Evolutionary conservation across 495 filamentous ascomycete species (phyloP).

Genomic region (Cenococcum geophilum): DNA sequence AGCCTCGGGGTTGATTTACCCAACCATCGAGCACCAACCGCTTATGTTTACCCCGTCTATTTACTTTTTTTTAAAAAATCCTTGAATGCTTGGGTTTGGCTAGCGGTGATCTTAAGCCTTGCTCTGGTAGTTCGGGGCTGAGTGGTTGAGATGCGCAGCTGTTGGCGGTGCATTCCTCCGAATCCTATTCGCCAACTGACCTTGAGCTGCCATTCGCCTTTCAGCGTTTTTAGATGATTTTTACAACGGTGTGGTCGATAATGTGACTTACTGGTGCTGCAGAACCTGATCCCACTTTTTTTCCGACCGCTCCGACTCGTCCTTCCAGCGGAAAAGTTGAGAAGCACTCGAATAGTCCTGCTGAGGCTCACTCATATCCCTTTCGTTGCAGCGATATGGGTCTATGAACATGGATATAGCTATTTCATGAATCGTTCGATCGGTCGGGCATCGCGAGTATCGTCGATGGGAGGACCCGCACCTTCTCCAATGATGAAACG

Average conservation of each 20-base stretch:
- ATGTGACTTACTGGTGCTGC: slow-evolving; percentile 32
- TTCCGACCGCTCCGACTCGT: slow-evolving; percentile 79
- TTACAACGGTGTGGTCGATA: slow-evolving; percentile 17
- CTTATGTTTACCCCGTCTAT: not conserved
- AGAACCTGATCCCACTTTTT: slow-evolving; percentile 81
- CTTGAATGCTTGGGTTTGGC: not conserved
- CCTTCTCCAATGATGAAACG: slow-evolving; percentile 16
- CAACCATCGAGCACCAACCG: not conserved
- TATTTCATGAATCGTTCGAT: slow-evolving; percentile 18
- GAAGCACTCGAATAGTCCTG: slow-evolving; percentile 67
- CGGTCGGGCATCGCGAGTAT: slow-evolving; percentile 3
- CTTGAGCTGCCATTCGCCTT: not conserved
- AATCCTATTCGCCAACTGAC: not conserved
- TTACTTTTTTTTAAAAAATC: not conserved
- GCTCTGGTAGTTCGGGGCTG: slow-evolving; percentile 9
- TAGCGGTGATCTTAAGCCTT: slow-evolving; percentile 22
- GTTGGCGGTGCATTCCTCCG: slow-evolving; percentile 3
- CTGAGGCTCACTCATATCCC: slow-evolving; percentile 66
- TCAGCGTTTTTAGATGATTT: not conserved
- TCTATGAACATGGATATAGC: slow-evolving; percentile 45
- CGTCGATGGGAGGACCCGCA: slow-evolving; percentile 32
- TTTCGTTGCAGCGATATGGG: slow-evolving; percentile 56
- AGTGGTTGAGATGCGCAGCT: not conserved
- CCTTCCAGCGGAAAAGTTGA: slow-evolving; percentile 63
- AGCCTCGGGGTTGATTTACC: slow-evolving; percentile 8